These are phyloP conservation scores for Kwoniella sp. DNA, from an alignment of 768 basidiomycete species.

Conservation along the genomic window DNA sequence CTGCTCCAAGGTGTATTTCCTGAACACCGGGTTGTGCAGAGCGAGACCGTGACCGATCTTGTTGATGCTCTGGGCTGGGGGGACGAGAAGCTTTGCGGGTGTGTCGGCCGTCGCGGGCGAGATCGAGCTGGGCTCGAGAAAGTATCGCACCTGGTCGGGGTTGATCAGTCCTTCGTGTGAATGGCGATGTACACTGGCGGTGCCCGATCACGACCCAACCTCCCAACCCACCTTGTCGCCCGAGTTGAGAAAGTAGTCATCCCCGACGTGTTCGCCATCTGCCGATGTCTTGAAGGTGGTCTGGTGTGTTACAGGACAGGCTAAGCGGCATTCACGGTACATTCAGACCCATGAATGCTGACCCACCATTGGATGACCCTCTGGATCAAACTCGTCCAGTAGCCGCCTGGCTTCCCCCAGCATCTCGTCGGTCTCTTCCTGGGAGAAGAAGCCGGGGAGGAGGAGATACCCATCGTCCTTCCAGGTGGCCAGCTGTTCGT, in stretches of 20 bases:
- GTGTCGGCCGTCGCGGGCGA: constrained; percentile 54
- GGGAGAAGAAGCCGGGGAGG: constrained; percentile 65
- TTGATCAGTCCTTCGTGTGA: not conserved
- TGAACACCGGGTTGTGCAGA: constrained; percentile 75
- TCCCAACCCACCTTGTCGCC: constrained; percentile 65
- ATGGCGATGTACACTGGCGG: too few relatives aligned
- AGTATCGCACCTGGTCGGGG: constrained; percentile 65
- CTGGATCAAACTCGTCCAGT: constrained; percentile 69
- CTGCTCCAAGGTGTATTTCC: constrained; percentile 74
- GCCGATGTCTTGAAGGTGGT: constrained; percentile 80
- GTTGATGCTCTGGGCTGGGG: constrained; percentile 69
- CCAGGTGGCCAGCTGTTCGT: constrained; percentile 26
- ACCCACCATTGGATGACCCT: constrained; percentile 73
- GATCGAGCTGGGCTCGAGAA: constrained; percentile 85
- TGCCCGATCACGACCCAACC: too few relatives aligned
- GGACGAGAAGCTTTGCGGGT: constrained; percentile 61
- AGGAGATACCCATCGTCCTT: constrained; percentile 60
- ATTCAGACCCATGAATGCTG: not conserved
- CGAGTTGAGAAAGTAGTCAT: constrained; percentile 86
- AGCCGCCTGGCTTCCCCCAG: constrained; percentile 68
- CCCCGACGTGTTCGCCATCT: constrained; percentile 56
- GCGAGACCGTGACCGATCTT: constrained; percentile 77
- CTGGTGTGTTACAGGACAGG: constrained; percentile 52
- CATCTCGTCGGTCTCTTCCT: constrained; percentile 61
- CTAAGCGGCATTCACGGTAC: too few relatives aligned